Base-by-base conservation (phyloP, 257 asterid genomes). In the Mentha longifolia region DNA sequence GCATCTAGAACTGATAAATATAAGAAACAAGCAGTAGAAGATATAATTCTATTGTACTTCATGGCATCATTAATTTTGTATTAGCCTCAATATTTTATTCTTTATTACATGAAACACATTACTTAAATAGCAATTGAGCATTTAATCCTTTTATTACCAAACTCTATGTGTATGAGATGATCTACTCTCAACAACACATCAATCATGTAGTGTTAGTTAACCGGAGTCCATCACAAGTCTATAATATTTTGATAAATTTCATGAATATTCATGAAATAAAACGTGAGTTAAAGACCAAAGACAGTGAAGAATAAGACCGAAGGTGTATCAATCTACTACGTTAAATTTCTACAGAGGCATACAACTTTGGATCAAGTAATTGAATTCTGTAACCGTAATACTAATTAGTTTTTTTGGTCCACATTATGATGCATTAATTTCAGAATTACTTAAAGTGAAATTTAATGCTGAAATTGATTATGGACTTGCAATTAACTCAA, bases 401-500 rank as follows among this genome's bases (percentile, higher is more conserved):
- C 51, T 73, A 50, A 67, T 41, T 66, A 42, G 68, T 45, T 19
- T 62, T 30, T 62, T 56, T 19, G 42, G 57, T 71, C 31, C 37
- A 58, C 65, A 49, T 76, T 67, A 66, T 54, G 74, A 57, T 55
- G 65, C 76, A 78, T 78, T 74, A 62, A 68, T 46, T 62, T 25
- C 50, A 16, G n/a, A 47, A 59, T 61, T 72, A 67, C 60, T 72
- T 55, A 67, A 61, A 67, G 67, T 73, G 43, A 41, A 61, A 61
- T 55, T 61, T 59, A 77, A 77, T 77, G 76, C 50, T 47, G 55
- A 50, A 58, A 66, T 77, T 77, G 67, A 72, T 56, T 45, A 65
- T 13, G 47, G 52, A 51, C 54, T 14, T 25, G 35, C 42, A 66
- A 66, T 59, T 10, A n/a, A 72, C 28, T 60, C 67, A 57, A 59